A percentile compares a stretch with the other conserved stretches of the same genome.
phyloP scores from a whole-genome alignment of 805 yeast genomes.

The Schwanniomyces yamadae region DNA sequence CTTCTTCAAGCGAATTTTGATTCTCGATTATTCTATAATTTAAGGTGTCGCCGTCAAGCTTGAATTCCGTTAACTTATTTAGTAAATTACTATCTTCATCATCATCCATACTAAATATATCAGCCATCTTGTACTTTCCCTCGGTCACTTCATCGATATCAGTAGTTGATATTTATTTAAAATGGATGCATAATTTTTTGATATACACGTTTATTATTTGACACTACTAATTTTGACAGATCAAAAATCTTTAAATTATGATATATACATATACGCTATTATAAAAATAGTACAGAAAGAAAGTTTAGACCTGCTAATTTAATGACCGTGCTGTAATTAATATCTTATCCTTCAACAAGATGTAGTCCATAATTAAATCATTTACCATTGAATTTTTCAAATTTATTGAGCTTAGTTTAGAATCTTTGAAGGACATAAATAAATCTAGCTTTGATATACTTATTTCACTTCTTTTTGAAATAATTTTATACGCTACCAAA shows the following conservation, averaged over 20 bases:
- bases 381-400: not conserved
- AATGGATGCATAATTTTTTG: no score
- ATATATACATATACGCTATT: no score
- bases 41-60: constrained; percentile 12
- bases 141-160: no score
- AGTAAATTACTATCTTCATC: constrained; percentile 16
- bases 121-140: constrained; percentile 32
- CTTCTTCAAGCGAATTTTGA: not conserved
- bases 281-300: no score
- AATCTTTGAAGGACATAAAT: constrained; percentile 1
- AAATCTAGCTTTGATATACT: not conserved
- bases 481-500: no score
- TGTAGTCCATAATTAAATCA: constrained; percentile 2
- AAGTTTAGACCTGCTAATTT: no score
- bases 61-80: constrained; percentile 1
- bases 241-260: no score
- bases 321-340: no score
- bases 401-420: not conserved
- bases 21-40: constrained; percentile 22
- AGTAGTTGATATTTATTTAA: no score
- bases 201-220: no score
- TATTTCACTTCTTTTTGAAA: no score
- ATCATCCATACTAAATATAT: constrained; percentile 37
- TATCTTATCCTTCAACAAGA: constrained; percentile 2
- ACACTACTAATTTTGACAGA: no score